Conservation (phyloP, 495 filamentous ascomycete genomes). For the Trichoderma gamsii region DNA sequence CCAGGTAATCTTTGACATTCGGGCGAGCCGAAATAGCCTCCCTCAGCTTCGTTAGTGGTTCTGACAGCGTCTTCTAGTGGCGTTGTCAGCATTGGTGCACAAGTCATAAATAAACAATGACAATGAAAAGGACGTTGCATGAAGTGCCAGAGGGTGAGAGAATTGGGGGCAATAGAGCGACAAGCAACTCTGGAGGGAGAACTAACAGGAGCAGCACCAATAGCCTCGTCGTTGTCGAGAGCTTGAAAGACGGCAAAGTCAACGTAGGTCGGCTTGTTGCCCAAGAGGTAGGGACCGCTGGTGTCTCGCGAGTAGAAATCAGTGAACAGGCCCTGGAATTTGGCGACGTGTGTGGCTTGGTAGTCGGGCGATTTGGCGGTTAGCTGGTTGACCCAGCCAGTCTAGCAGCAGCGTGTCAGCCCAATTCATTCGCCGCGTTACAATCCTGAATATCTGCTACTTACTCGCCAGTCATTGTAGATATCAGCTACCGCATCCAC, state of each 20-base stretch:
- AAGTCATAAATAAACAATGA: not conserved
- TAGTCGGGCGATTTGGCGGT: not conserved
- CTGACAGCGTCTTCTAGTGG: not conserved
- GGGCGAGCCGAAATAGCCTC: not conserved
- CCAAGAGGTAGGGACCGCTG: not conserved
- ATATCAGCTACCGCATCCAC: conserved; percentile 4
- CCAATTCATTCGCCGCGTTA: not conserved
- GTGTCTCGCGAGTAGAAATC: conserved; percentile 1
- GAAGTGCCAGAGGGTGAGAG: not conserved
- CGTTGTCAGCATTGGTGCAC: not conserved
- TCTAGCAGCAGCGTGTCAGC: not conserved
- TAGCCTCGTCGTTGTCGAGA: not conserved
- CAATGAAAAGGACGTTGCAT: not conserved
- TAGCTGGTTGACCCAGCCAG: not conserved
- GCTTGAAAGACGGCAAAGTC: conserved; percentile 9
- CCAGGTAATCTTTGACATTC: not conserved
- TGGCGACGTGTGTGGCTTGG: not conserved
- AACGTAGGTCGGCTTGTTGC: not conserved
- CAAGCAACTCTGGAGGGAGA: not conserved
- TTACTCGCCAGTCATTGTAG: conserved; percentile 11
- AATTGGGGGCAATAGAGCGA: not conserved
- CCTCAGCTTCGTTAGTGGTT: not conserved
- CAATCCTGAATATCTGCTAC: not conserved
- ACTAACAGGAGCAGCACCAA: not conserved
- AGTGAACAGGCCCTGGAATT: not conserved